Evolutionary conservation across 1,284 basidiomycete genomes (phyloP), one percentile per base, ranked within the genome.

Genomic region (Hortiboletus rubellus): DNA sequence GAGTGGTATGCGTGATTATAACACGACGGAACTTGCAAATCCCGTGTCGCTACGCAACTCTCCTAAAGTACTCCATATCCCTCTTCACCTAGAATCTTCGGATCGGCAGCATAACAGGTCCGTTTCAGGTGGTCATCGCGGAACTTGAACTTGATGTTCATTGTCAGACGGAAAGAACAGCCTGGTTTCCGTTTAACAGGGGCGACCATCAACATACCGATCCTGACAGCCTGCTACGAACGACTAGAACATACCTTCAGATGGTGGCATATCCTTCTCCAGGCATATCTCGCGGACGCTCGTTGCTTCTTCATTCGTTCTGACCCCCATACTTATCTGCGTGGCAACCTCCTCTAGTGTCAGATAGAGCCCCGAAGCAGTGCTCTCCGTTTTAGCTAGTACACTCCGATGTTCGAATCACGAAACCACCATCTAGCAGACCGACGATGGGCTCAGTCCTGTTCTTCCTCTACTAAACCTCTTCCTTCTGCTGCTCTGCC

Each of bases 271-370:
- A 79, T 12, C 67, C 66, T 55, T 79, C 7, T 79, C 80, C 1
- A 79, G 57, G 60, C 80, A 82, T 27, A 69, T 74, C 50, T 38
- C 9, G 14, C 11, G 7, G 14, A 36, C 8, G 7, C 51, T 46
- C 7, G 36, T 46, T 14, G 14, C 5, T 27, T 10, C 14, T 15
- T 47, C 42, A 5, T 7, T 31, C 22, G 41, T 27, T 22, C 4
- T 17, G n/a, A 5, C 6, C 3, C 6, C 27, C 27, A 27, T 3
- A 27, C 27, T 27, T 27, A 52, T 62, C 74, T 86, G 83, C 1
- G 86, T 84, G 43, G 86, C 62, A 18, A 92, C 82, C 66, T 93
- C 91, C 22, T 85, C 83, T 10, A 11, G 38, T 18, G 64, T 59
- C 52, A 69, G 31, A 18, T 52, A 52, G n/a, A 59, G 17, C 12